A percentile compares a stretch with the other conserved stretches of the same genome.
These are phyloP conservation scores for Russula sp. DNA, from an alignment of 768 basidiomycete genomes.

Conservation along the genomic window DNA sequence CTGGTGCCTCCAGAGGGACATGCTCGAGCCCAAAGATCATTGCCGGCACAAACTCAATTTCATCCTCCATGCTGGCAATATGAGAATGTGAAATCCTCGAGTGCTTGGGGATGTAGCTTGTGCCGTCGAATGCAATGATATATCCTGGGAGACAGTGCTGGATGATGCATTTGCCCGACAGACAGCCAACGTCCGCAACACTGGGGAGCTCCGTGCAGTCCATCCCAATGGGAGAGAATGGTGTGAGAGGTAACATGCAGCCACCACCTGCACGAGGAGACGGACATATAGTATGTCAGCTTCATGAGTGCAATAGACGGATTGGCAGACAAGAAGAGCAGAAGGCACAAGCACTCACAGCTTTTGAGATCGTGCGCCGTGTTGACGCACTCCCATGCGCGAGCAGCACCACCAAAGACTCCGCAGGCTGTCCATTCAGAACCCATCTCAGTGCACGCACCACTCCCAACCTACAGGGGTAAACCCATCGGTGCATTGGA, in stretches of 20 bases:
- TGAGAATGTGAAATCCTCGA: neutral
- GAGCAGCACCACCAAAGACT: constrained; percentile 32
- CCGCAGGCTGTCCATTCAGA: constrained; percentile 37
- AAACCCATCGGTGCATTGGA: constrained; percentile 41
- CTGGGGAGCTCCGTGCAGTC: constrained; percentile 45
- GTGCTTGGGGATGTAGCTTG: neutral
- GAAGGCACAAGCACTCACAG: constrained; percentile 33
- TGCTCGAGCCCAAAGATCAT: constrained; percentile 24
- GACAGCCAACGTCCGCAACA: constrained; percentile 43
- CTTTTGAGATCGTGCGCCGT: constrained; percentile 45
- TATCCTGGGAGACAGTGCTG: constrained; percentile 33
- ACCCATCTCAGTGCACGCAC: constrained; percentile 7
- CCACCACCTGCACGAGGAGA: neutral
- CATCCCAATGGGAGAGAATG: constrained; percentile 29
- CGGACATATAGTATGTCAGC: no score
- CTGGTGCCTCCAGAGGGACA: constrained; percentile 16
- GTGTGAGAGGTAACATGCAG: constrained; percentile 27
- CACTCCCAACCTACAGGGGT: constrained; percentile 30
- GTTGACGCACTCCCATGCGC: no score
- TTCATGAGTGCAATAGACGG: no score
- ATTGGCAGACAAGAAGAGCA: no score
- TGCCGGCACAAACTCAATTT: neutral
- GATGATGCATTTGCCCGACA: constrained; percentile 36
- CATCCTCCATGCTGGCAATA: neutral
- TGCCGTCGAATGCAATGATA: neutral